Conservation (phyloP, 164 flowering plant species). For the Vitis riparia region DNA sequence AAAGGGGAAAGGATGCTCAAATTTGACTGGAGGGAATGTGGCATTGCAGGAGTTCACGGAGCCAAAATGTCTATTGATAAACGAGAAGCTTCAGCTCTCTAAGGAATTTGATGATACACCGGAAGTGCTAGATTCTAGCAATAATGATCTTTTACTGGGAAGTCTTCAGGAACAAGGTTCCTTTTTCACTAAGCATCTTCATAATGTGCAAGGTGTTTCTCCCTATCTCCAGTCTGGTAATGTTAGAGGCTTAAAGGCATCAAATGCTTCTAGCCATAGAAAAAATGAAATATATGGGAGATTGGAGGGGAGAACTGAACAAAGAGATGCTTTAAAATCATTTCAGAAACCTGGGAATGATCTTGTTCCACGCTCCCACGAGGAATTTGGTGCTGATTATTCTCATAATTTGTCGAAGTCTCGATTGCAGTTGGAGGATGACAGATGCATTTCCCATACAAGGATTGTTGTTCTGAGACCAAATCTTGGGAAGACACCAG, state of each 20-base stretch:
- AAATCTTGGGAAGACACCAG: slow-evolving; percentile 8
- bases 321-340: neutral
- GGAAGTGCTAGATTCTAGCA: slow-evolving; percentile 1
- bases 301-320: neutral
- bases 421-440: slow-evolving; percentile 6
- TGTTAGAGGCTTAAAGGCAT: slow-evolving; percentile 3
- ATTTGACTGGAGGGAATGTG: neutral
- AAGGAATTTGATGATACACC: slow-evolving; percentile 1
- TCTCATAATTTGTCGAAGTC: neutral
- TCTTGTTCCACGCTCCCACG: neutral
- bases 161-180: slow-evolving; percentile 6
- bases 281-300: slow-evolving; percentile 7
- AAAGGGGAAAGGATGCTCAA: neutral
- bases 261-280: neutral
- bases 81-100: slow-evolving; percentile 5
- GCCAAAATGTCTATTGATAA: neutral
- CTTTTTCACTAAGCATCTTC: neutral
- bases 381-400: slow-evolving; percentile 5
- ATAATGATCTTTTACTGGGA: neutral
- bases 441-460: neutral
- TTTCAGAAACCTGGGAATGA: slow-evolving; percentile 12
- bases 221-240: neutral
- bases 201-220: slow-evolving; percentile 3
- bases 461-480: slow-evolving; percentile 26
- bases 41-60: neutral